These are phyloP conservation scores for Cardamine occulta DNA, from an alignment of 345 rosid species.

Conservation along the genomic window DNA sequence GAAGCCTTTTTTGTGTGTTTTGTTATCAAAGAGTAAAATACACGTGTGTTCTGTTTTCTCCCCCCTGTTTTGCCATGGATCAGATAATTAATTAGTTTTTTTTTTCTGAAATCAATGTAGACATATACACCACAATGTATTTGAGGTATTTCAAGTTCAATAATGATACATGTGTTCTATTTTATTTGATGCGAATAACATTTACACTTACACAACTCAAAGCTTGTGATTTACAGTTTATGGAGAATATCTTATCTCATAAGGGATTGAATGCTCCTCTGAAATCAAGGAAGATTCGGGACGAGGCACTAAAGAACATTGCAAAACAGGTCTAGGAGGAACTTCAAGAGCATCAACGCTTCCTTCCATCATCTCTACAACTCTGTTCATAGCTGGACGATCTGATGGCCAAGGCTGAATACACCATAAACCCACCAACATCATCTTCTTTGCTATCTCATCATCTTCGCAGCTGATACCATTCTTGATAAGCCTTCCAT, in stretches of 20 bases:
- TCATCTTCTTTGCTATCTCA: constrained; percentile 39
- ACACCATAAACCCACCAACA: constrained; percentile 45
- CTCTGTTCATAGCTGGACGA: constrained; percentile 38
- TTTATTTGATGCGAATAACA: not conserved
- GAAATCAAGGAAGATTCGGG: no score
- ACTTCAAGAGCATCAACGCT: constrained; percentile 16
- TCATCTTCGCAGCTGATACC: constrained; percentile 21
- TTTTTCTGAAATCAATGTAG: not conserved
- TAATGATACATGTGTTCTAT: not conserved
- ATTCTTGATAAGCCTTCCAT: not conserved
- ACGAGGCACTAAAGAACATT: not conserved
- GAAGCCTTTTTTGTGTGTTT: not conserved
- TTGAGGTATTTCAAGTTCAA: no score
- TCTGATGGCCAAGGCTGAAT: constrained; percentile 44
- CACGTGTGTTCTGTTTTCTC: no score
- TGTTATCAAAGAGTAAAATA: not conserved
- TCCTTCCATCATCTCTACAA: constrained; percentile 49
- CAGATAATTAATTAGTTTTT: not conserved
- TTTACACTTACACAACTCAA: not conserved
- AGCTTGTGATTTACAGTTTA: no score
- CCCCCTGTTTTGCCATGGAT: no score
- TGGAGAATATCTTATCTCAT: no score
- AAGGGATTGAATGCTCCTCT: no score
- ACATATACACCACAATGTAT: no score
- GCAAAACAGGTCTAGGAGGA: constrained; percentile 37